Conservation (phyloP, 345 rosid species). For the Raphanus raphanistrum region DNA sequence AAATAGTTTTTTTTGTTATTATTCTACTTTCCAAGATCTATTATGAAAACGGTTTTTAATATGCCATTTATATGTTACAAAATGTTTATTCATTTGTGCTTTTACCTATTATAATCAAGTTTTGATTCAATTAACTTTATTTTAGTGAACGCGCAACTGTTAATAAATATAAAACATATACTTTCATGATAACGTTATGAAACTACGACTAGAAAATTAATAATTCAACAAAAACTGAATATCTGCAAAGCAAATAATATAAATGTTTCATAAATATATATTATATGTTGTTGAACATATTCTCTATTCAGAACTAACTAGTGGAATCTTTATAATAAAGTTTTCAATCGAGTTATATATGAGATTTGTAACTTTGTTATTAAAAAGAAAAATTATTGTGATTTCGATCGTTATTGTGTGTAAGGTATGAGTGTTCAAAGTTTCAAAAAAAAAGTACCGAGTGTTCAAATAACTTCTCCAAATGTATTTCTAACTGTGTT, state of each 20-base stretch:
- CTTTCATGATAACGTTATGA: neutral
- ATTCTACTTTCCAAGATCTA: neutral
- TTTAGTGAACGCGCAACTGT: neutral
- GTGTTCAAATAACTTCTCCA: neutral
- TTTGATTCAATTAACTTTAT: neutral
- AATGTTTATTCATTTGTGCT: neutral
- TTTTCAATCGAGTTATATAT: neutral
- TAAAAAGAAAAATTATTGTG: neutral
- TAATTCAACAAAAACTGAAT: neutral
- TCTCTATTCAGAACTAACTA: no score
- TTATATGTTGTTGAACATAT: no score
- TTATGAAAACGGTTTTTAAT: neutral
- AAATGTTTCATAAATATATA: no score
- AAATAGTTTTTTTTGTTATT: neutral
- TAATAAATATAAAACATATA: neutral
- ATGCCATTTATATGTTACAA: neutral
- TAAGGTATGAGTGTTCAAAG: conserved; percentile 1
- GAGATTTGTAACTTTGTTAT: neutral
- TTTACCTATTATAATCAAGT: neutral
- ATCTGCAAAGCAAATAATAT: neutral
- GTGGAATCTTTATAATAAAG: neutral
- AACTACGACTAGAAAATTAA: neutral
- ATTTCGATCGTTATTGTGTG: neutral
- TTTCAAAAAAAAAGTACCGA: neutral
- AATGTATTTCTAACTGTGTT: conserved; percentile 20